Evolutionary conservation across 192 early-diverging fungal genomes (phyloP), one percentile per base, ranked within the genome.

Genomic region (Coemansia erecta): DNA sequence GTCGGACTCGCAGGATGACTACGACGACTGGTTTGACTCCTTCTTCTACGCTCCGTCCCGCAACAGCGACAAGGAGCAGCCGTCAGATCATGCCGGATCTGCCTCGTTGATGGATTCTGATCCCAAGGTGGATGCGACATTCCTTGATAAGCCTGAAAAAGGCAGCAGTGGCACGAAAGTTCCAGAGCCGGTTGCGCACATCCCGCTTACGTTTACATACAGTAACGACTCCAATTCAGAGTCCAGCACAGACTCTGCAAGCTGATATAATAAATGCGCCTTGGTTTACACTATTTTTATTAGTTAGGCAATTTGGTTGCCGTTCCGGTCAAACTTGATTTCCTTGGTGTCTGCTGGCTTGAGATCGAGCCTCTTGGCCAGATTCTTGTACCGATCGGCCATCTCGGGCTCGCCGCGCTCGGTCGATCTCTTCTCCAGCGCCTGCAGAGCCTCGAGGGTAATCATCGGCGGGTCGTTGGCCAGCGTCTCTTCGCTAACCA

Each of bases 1-100:
- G 1, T 13, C 13, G 44, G 26, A 23, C 17, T 13, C 54, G 66
- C 49, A 1, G 11, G 72, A 64, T 5, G 19, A 50, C 2, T 68
- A 60, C 13, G 75, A 71, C 39, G 65, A 72, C 56, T 77, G 75
- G 75, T 72, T 72, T 26, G 75, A 77, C 43, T 60, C 74, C 33
- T 63, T 58, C 35, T 61, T 68, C 51, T 66, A 66, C 43, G 15
- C 67, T 21, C 53, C 68, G 8, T 58, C 63, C 17, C 22, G n/a
- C 49, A 51, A 4, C 43, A 58, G 12, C 19, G 31, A 10, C 44
- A 40, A 42, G 54, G 45, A 43, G 58, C 28, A 31, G 28, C 28
- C 28, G 28, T 31, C 28, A 31, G 28, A 2, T 5, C 28, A 31
- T 5, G 28, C 28, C 4, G 28, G 28, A 31, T 68, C 72, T 2